Base-by-base conservation (phyloP, 176 grass and related monocot species). In the Otatea glauca region DNA sequence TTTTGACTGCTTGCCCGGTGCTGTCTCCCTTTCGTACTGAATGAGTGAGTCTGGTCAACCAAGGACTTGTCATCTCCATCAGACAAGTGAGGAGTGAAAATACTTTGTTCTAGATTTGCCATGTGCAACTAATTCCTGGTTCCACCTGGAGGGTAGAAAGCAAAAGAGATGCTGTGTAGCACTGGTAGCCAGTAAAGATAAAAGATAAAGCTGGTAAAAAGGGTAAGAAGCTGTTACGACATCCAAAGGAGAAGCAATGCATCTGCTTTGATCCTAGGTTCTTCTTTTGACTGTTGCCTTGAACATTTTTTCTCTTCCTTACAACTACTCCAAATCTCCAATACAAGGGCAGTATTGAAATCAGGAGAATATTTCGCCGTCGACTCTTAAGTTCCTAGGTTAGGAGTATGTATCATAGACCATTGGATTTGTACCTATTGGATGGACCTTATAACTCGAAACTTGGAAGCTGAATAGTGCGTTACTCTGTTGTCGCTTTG, bases 161-260 rank as follows among this genome's bases (percentile, higher is more conserved):
- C 23, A 62, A 43, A n/a, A 54, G 62, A 48, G 13, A 75, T 44
- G 76, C n/a, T 24, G 65, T 24, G 21, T 17, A 43, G 60, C 69
- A 83, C 70, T 66, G 59, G 34, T 27, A 62, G 3, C 44, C 0
- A 49, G 41, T 38, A 70, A 42, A 75, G 60, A 63, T 15, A 67
- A 87, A 84, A 84, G 79, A 72, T 65, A 82, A 82, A 86, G 83
- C 41, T 5, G 67, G 68, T 90, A 79, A 86, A 80, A 85, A 68
- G 7, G 18, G 5, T 49, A 69, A 67, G 34, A 69, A 67, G 34
- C n/a, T 44, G 76, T 73, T 64, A 42, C 55, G 1, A 3, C 55
- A 54, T 65, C n/a, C 23, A 18, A 60, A 65, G 65, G 18, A 53
- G 65, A 4, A 3, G 54, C 81, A 43, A 34, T 4, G 87, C 58